Evolutionary conservation across 768 basidiomycete species (phyloP).

Genomic region (Hypholoma sublateritium): DNA sequence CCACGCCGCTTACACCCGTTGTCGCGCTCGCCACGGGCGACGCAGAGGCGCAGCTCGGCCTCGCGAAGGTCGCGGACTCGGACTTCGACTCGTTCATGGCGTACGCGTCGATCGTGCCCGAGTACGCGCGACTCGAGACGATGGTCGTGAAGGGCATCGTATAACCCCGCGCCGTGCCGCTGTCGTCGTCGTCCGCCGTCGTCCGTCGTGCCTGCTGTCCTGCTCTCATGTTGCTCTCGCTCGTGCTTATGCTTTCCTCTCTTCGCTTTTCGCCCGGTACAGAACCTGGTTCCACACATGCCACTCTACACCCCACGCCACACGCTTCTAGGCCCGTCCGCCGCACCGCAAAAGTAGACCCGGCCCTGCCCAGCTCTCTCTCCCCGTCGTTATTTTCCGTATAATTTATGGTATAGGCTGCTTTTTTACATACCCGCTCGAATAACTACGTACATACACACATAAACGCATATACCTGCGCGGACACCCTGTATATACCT

Average conservation of each 20-base stretch:
- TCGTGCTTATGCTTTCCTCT: constrained; percentile 1
- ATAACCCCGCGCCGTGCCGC: background rate
- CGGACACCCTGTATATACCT: background rate
- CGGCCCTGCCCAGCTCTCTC: background rate
- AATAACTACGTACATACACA: constrained; percentile 7
- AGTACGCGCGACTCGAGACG: constrained; percentile 77
- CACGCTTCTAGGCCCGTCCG: background rate
- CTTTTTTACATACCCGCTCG: constrained; percentile 15
- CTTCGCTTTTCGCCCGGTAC: background rate
- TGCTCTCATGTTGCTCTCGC: background rate
- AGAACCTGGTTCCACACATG: background rate
- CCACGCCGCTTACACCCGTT: constrained; percentile 66
- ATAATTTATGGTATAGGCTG: constrained; percentile 20
- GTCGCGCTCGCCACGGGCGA: constrained; percentile 72
- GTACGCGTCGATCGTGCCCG: constrained; percentile 83
- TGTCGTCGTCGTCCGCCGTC: background rate
- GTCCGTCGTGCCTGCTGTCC: background rate
- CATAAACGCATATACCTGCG: background rate
- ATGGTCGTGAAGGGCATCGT: constrained; percentile 68
- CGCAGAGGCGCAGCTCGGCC: constrained; percentile 69
- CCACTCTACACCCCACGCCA: too few species aligned
- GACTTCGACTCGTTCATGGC: constrained; percentile 84
- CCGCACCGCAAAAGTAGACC: constrained; percentile 10
- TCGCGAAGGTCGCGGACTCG: constrained; percentile 81
- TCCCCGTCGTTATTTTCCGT: constrained; percentile 12